phyloP scores from a whole-genome alignment of 257 asterid genomes.

The Ligustrum vulgare region DNA sequence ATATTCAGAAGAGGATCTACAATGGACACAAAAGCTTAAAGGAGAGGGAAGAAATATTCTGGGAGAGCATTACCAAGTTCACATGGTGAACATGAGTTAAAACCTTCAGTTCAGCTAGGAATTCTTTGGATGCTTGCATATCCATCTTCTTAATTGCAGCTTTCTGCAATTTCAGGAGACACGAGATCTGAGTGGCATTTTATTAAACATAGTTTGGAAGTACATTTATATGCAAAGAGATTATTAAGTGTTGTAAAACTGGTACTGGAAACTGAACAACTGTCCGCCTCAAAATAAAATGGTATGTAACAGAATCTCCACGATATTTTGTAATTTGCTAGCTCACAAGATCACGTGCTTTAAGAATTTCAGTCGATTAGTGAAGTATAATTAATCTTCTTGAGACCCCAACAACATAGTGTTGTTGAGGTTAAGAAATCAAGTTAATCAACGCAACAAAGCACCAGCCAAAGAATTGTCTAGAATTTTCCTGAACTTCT shows the following conservation, averaged over 20 bases:
- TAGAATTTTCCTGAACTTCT: no score
- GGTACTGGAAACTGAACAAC: not conserved
- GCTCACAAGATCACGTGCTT: not conserved
- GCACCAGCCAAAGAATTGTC: not conserved
- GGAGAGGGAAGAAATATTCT: not conserved
- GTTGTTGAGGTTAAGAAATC: not conserved
- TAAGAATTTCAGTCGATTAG: not conserved
- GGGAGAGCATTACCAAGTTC: slow-evolving; percentile 60
- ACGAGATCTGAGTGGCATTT: not conserved
- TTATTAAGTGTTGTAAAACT: not conserved
- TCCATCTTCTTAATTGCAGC: slow-evolving; percentile 89
- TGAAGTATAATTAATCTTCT: not conserved
- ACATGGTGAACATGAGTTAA: slow-evolving; percentile 87
- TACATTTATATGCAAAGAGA: not conserved
- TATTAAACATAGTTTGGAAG: slow-evolving; percentile 3
- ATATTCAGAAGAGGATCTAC: not conserved
- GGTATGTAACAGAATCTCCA: not conserved
- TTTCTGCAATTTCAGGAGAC: slow-evolving; percentile 42
- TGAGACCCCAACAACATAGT: not conserved
- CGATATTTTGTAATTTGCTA: not conserved
- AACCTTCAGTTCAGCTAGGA: slow-evolving; percentile 76
- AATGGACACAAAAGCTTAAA: not conserved
- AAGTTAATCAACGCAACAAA: not conserved
- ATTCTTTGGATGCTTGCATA: slow-evolving; percentile 89
- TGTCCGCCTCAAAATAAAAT: not conserved